Base-by-base conservation (phyloP, 164 flowering plant genomes). In the Tetrastigma voinierianum region DNA sequence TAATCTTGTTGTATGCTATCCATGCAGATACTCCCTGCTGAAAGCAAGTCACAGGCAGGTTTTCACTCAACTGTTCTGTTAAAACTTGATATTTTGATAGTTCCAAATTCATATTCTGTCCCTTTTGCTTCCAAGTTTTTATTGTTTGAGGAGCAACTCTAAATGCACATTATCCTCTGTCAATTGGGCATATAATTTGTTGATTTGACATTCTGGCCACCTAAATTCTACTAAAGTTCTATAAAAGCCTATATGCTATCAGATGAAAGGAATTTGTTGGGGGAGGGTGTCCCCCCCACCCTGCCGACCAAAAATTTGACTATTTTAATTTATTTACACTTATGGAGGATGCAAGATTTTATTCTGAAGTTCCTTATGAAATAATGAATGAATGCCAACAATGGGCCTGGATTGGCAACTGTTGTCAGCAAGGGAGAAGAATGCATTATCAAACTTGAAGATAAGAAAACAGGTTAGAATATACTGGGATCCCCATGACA, bases 321-420 rank as follows among this genome's bases (percentile, higher is more conserved):
- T 43, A 18, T 62, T 57, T 0, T 16, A 10, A 23, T 13, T 23
- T 3, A 9, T 23, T 57, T 21, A 57, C 46, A 46, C 18, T 5
- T 57, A 14, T 17, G 64, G 60, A 45, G 47, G 51, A 21, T 64
- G 51, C n/a, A 43, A 48, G 23, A 43, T 20, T 74, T 71, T 55
- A 48, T 15, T 70, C 17, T 60, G 62, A 61, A 60, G 49, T 71
- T 59, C 46, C 32, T 65, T 72, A 55, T 76, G 99, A 87, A 97
- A 98, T 75, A 98, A 96, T 79, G 99, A 96, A 74, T 96, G 99
- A 72, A 96, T 86, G 94, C 93, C 52, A 96, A 96, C 78, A 88
- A 80, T 93, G 99, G 99, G 88, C 85, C 57, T 96, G 99, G 99
- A 97, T 91, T 59, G 99, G 99, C 44, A 62, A 45, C 68, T 96